These are phyloP conservation scores for Uncinocarpus reesii DNA, from an alignment of 2,329 filamentous ascomycete species.

Conservation along the genomic window DNA sequence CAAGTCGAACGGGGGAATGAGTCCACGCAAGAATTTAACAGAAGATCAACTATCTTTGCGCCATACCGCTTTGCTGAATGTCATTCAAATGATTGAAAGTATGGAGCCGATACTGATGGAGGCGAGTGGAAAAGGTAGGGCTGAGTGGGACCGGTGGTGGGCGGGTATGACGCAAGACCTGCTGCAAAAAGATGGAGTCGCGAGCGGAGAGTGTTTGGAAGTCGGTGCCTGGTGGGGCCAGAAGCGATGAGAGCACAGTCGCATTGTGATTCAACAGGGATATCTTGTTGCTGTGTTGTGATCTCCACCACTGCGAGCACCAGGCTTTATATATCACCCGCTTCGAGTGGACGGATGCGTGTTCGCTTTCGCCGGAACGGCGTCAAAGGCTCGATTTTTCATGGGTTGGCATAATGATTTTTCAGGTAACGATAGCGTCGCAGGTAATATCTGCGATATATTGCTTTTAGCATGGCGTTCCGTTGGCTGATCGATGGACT, in stretches of 20 bases:
- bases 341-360: neutral
- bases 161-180: constrained; percentile 77
- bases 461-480: constrained; percentile 7
- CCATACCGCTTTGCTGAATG: constrained; percentile 67
- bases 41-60: constrained; percentile 63
- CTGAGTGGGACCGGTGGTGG: constrained; percentile 89
- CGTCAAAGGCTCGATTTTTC: constrained; percentile 20
- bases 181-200: constrained; percentile 65
- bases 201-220: constrained; percentile 74
- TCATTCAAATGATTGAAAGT: constrained; percentile 73
- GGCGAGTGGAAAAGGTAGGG: constrained; percentile 72
- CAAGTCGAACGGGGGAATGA: constrained; percentile 42
- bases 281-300: neutral
- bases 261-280: neutral
- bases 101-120: constrained; percentile 75
- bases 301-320: neutral
- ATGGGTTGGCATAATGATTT: constrained; percentile 58
- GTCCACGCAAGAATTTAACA: constrained; percentile 45
- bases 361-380: neutral
- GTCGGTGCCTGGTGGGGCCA: constrained; percentile 55
- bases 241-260: constrained; percentile 35
- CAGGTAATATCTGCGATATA: constrained; percentile 62
- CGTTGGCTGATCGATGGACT: neutral
- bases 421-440: constrained; percentile 80
- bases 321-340: neutral